These are phyloP conservation scores for Leptographium flavum DNA, from an alignment of 2,329 filamentous ascomycete species.

Conservation along the genomic window DNA sequence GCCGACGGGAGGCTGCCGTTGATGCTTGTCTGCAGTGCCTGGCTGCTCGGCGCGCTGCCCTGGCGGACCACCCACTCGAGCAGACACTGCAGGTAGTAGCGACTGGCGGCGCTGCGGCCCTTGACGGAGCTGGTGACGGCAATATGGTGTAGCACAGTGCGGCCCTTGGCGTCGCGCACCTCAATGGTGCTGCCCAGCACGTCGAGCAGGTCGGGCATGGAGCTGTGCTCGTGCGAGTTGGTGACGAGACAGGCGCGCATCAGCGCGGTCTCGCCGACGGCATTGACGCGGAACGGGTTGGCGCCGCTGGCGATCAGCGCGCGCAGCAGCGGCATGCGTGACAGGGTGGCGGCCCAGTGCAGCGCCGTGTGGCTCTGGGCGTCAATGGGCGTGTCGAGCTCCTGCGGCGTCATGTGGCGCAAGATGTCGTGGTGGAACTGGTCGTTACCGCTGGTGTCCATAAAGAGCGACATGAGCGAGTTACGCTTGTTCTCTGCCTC, in stretches of 20 bases:
- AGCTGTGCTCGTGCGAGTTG: constrained; percentile 83
- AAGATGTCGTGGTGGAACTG: constrained; percentile 62
- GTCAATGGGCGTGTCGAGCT: constrained; percentile 88
- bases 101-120: constrained; percentile 76
- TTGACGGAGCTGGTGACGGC: constrained; percentile 92
- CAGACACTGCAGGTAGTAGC: constrained; percentile 90
- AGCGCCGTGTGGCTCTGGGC: constrained; percentile 77
- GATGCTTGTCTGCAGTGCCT: constrained; percentile 17
- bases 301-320: constrained; percentile 73
- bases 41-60: constrained; percentile 32
- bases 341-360: constrained; percentile 91
- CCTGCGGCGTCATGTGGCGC: constrained; percentile 56
- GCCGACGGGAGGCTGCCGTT: constrained; percentile 12
- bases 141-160: constrained; percentile 92
- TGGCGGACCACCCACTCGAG: constrained; percentile 90
- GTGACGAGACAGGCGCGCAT: constrained; percentile 89
- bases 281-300: constrained; percentile 77
- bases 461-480: constrained; percentile 68
- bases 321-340: constrained; percentile 67
- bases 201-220: constrained; percentile 82
- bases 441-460: constrained; percentile 58
- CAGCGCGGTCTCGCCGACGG: constrained; percentile 77
- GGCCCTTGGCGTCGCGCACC: constrained; percentile 72
- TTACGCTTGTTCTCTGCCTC: constrained; percentile 69
- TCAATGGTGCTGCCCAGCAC: constrained; percentile 83